Base-by-base conservation (phyloP, 495 filamentous ascomycete species). In the Saxispiralis lemnorum region DNA sequence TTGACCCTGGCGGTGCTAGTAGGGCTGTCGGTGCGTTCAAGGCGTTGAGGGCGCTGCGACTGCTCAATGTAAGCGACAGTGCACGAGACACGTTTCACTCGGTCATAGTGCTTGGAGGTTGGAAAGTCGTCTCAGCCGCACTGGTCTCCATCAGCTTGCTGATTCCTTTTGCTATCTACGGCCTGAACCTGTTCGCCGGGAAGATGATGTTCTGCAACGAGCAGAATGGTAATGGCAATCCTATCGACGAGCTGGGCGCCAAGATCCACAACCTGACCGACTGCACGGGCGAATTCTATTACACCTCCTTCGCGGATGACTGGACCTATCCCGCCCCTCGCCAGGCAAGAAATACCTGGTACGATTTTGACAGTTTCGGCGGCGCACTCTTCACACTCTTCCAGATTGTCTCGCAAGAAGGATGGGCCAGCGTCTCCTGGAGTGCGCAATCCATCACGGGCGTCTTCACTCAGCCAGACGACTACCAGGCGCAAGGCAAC, bases 381-480 rank as follows among this genome's bases (percentile, higher is more conserved):
- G 71, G 81, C 39, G 81, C 88, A 2, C 67, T 95, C 24, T 96
- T 93, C 64, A 89, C 93, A 43, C 79, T 99, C 40, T 99, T 99
- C 66, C 87, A 96, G 58, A 94, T 99, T 62, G 92, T 99, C 13
- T 95, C 88, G 19, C 87, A 96, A 54, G 89, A 99, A 70, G 89
- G 89, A 7, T 99, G 89, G 89, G 76, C 76, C 9, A 83, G 88
- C 57, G 89, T 94, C 0, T 86, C 89, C 63, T 81, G 78, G 60
- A 71, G 70, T 24, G 83, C 77, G 2, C 78, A 92, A 67, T 73
- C 70, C 31, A 92, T 95, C 44, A 83, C 75, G n/a, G 84, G 82
- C 16, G 63, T 66, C 39, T 83, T 68, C 17, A 58, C 65, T 24
- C 87, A 95, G 56, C 86, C 83, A 0, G 57, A 73, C 35, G 54